A percentile compares a stretch with the other conserved stretches of the same genome.
Evolutionary conservation across 441 rosid species (phyloP).

Genomic region (Brassica balearica): DNA sequence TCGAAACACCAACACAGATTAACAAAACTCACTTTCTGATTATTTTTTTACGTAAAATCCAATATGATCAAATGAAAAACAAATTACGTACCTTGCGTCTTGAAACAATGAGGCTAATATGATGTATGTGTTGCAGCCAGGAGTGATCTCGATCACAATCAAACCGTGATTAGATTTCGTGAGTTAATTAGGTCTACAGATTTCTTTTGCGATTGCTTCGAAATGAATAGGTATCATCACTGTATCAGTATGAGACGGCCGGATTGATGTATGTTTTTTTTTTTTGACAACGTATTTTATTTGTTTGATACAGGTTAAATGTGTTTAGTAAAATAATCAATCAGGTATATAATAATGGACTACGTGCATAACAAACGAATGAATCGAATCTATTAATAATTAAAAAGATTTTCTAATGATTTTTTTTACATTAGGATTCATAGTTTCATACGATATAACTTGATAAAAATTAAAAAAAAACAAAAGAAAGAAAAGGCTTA

Average conservation of each 20-base stretch:
- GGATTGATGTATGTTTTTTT: neutral
- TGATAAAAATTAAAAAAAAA: too few species aligned
- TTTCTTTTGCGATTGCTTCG: neutral
- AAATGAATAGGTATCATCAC: conserved; percentile 6
- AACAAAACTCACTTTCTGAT: neutral
- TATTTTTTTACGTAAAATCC: neutral
- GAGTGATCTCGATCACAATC: neutral
- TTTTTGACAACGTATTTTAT: too few species aligned
- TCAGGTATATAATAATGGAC: neutral
- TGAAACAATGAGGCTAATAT: conserved; percentile 5
- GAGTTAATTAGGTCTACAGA: conserved; percentile 4
- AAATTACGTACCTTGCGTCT: neutral
- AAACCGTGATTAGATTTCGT: neutral
- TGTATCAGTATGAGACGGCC: conserved; percentile 1
- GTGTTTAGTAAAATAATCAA: neutral
- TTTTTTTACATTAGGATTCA: too few species aligned
- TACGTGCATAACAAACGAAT: neutral
- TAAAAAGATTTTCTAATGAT: neutral
- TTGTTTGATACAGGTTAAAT: neutral
- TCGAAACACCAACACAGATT: conserved; percentile 1
- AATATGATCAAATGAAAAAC: neutral
- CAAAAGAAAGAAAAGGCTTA: neutral
- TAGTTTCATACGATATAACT: too few species aligned
- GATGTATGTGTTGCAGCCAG: conserved; percentile 1
- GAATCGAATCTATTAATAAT: neutral